Evolutionary conservation across 2,329 filamentous ascomycete genomes (phyloP), one percentile per base, ranked within the genome.

Genomic region (Paraconiothyrium brasiliense): DNA sequence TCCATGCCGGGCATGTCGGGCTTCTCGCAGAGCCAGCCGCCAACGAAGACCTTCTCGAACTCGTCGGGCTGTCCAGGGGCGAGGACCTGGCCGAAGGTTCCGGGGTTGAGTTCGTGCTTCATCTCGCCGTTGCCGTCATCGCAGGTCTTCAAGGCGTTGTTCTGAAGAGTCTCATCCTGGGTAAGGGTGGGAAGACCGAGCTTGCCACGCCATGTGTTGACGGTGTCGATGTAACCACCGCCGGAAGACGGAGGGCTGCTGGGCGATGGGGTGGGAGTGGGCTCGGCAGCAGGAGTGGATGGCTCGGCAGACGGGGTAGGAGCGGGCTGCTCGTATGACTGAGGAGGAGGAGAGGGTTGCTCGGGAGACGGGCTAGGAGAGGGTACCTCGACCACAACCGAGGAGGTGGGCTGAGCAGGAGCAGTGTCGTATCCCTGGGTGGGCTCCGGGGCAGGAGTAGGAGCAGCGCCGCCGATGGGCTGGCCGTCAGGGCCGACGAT

Each of bases 1-100:
- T 70, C 62, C 37, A 76, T 64, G 54, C 71, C 73, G 27, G 67
- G 58, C 22, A 72, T 64, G 39, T 57, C 58, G 57, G 75, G 67
- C 22, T 68, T 66, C 67, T 77, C 75, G 72, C 75, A 77, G 55
- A 77, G 73, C 75, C 75, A 77, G 55, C 72, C 74, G 32, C 75
- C 75, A 20, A 76, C 70, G 61, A 75, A 76, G 61, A 74, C 71
- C 57, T 66, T 50, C 60, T 69, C 59, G 66, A 77, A 77, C 39
- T 70, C 63, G 16, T 67, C 61, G 9, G 57, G 56, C 32, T 65
- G 49, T 20, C 71, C 73, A 32, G 72, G 71, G 32, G 72, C 73
- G 27, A 76, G 74, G 37, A 71, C 71, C 67, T 75, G 72, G 37
- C 64, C 72, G 57, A 52, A 66, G 44, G 71, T 67, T 44, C 72